These are phyloP conservation scores for Phytophthora crassamura DNA, from an alignment of 352 stramenopile species.

Conservation along the genomic window DNA sequence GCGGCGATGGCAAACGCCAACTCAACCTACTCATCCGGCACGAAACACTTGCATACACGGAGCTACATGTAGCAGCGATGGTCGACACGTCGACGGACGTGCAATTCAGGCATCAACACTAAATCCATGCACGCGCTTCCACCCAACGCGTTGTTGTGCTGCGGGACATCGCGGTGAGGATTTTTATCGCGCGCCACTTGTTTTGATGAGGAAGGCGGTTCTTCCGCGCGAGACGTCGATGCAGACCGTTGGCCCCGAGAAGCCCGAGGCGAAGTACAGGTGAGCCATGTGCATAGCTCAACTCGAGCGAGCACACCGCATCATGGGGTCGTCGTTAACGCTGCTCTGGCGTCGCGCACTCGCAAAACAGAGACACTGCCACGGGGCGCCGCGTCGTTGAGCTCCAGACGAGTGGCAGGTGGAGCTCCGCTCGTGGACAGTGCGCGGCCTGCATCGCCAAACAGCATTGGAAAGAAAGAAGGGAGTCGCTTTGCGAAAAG, in stretches of 20 bases:
- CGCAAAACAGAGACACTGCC: constrained; percentile 14
- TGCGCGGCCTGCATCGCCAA: constrained; percentile 1
- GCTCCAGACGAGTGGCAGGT: constrained; percentile 15
- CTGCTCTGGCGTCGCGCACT: constrained; percentile 17
- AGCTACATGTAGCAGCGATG: no score
- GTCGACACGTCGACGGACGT: neutral
- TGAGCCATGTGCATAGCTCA: neutral
- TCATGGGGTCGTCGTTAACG: constrained; percentile 31
- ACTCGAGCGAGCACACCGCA: constrained; percentile 6
- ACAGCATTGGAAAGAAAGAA: constrained; percentile 3
- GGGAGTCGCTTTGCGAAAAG: neutral
- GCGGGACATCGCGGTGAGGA: constrained; percentile 6
- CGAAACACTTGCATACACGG: no score
- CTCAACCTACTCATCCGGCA: no score
- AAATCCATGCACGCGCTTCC: no score
- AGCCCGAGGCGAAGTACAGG: neutral
- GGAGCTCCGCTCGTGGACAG: constrained; percentile 12
- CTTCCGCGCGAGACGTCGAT: neutral
- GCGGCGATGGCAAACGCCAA: no score
- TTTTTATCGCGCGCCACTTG: constrained; percentile 8
- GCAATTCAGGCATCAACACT: neutral
- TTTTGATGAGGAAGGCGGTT: neutral
- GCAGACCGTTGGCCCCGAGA: neutral
- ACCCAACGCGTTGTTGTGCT: no score
- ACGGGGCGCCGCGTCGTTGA: constrained; percentile 11